Evolutionary conservation across 345 rosid species (phyloP).

Genomic region (Citrus mangshanensis): DNA sequence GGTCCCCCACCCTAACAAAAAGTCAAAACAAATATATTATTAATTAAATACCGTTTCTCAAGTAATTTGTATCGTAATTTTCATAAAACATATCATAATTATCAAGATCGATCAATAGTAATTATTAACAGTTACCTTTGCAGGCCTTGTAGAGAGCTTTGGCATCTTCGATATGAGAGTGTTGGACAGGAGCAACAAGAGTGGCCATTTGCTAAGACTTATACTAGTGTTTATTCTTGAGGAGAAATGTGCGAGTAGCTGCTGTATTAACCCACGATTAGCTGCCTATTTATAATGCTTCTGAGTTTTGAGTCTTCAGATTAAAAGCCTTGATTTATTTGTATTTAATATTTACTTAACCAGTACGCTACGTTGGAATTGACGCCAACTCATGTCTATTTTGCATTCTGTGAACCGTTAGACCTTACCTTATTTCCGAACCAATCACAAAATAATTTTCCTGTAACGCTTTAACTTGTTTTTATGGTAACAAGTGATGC

Average conservation of each 20-base stretch:
- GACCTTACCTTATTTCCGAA: neutral
- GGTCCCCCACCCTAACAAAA: constrained; percentile 50
- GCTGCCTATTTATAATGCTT: neutral
- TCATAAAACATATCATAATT: no score
- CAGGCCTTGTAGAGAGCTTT: constrained; percentile 27
- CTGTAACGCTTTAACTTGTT: neutral
- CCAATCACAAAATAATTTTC: neutral
- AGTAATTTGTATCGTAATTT: no score
- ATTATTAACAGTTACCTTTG: constrained; percentile 19
- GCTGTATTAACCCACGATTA: no score
- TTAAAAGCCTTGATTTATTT: neutral
- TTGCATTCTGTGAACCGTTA: neutral
- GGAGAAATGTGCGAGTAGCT: neutral
- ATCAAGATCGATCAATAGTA: no score
- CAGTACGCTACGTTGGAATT: neutral
- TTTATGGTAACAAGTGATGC: neutral
- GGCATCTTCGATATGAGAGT: constrained; percentile 28
- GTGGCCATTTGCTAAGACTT: constrained; percentile 14
- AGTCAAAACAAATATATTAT: no score
- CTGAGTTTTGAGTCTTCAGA: neutral
- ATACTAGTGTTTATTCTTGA: neutral
- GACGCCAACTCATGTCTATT: neutral
- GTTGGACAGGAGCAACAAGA: constrained; percentile 7
- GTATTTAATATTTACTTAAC: neutral
- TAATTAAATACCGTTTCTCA: no score